phyloP scores from a whole-genome alignment of 2,329 filamentous ascomycete genomes.

The Hawksworthiomyces lignivorus region DNA sequence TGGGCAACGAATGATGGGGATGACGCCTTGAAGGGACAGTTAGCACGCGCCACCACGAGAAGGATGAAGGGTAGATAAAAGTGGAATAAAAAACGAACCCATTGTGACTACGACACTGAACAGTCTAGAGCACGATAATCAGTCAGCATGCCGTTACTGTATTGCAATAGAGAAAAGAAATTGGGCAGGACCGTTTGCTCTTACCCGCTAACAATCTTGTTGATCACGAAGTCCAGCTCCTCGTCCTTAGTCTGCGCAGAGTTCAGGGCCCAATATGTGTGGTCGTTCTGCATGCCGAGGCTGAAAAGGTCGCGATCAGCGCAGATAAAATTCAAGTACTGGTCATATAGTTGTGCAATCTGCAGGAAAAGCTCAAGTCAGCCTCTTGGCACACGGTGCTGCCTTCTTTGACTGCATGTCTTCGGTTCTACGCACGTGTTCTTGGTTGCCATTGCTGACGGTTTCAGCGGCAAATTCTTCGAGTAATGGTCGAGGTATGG shows the following conservation, averaged over 20 bases:
- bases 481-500: conserved; percentile 78
- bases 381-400: neutral
- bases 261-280: conserved; percentile 94
- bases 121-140: no score
- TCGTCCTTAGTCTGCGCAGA: conserved; percentile 86
- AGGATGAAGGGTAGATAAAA: no score
- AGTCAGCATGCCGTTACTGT: no score
- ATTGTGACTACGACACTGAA: conserved; percentile 98
- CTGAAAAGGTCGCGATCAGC: conserved; percentile 94
- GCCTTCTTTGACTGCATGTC: no score
- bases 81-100: conserved; percentile 46
- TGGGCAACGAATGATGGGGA: conserved; percentile 91
- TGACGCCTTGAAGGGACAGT: conserved; percentile 53
- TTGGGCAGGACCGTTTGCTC: neutral
- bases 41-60: no score
- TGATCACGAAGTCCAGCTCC: conserved; percentile 77
- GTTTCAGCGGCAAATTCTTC: conserved; percentile 93
- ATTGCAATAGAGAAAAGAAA: neutral
- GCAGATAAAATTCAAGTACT: conserved; percentile 96
- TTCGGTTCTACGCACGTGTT: conserved; percentile 31
- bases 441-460: conserved; percentile 73
- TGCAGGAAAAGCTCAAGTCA: conserved; percentile 29
- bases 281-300: conserved; percentile 79
- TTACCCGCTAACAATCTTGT: conserved; percentile 78
- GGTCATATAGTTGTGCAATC: conserved; percentile 88